Base-by-base conservation (phyloP, 2,329 filamentous ascomycete species). In the Phyllosticta citriasiana region DNA sequence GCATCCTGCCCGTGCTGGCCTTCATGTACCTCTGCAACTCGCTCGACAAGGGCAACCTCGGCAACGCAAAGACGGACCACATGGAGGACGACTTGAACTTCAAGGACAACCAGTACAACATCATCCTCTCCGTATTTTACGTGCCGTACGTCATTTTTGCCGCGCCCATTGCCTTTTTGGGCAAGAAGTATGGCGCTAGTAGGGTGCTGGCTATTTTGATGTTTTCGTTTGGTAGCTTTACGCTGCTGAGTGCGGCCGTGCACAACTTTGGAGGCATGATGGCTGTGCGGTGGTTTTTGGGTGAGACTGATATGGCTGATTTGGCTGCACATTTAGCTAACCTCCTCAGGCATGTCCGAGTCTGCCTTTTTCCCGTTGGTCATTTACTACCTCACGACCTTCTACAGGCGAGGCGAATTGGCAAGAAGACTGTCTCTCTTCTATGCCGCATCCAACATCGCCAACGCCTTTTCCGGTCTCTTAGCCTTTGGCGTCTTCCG, bases 371-470 rank as follows among this genome's bases (percentile, higher is more conserved):
- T 88, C 68, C 86, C 87, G 0, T 73, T 88, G 3, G 86, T 88
- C 22, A 84, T 85, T 63, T 85, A 84, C 71, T 85, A 85, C 63
- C 70, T 78, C 56, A 79, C 77, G 0, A 77, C 76, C 1, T 90
- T 90, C 71, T 91, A 91, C 71, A 82, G 86, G 16, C 81, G 88
- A 59, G 84, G 83, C 33, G 88, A 91, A 70, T 80, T 91, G 2
- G 87, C 87, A 5, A 79, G 87, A 8, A 82, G 88, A 2, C 77
- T 90, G 1, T 87, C 87, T 40, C 76, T 90, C 62, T 91, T 91
- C 75, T 92, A 91, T 66, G 88, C 88, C 0, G 88, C 88, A 0
- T 85, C 82, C 25, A 88, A 87, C 67, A 88, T 92, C 62, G 88
- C 88, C 24, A 85, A 83, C 62, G 85, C 85, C 2, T 88, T 87